Percentiles rank a stretch among this genome's conserved stretches.
phyloP scores from a whole-genome alignment of 768 basidiomycete species.

The Filobasidium floriforme region DNA sequence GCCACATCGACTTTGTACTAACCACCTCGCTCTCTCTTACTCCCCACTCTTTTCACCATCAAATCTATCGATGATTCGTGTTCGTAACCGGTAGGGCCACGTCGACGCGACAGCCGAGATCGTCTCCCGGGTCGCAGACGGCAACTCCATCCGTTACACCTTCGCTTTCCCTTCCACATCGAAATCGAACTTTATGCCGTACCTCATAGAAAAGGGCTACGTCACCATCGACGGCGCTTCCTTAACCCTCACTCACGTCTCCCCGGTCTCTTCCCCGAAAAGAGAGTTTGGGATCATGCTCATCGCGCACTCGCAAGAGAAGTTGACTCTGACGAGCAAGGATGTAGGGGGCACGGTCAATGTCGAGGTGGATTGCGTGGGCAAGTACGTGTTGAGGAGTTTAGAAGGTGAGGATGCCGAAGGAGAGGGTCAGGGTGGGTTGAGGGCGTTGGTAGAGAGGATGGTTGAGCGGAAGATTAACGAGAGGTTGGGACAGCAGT shows the following conservation, averaged over 20 bases:
- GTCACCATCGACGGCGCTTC: constrained; percentile 90
- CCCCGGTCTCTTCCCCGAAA: constrained; percentile 46
- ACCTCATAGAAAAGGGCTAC: constrained; percentile 90
- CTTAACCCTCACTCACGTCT: constrained; percentile 75
- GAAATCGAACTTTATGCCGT: constrained; percentile 61
- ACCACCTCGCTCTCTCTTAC: not conserved
- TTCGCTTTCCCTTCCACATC: constrained; percentile 61
- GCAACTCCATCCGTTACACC: constrained; percentile 75
- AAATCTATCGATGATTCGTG: too few species aligned
- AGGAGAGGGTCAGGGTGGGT: constrained; percentile 21
- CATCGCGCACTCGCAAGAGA: constrained; percentile 85
- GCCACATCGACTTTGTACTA: not conserved
- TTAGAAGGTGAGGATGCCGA: constrained; percentile 28
- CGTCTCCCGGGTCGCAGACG: constrained; percentile 60
- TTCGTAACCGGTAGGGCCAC: constrained; percentile 90
- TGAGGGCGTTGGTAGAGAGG: constrained; percentile 31
- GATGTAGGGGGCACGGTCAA: constrained; percentile 73
- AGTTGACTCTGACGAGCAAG: constrained; percentile 73
- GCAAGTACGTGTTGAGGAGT: constrained; percentile 42
- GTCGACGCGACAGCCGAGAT: constrained; percentile 83
- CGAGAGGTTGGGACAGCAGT: constrained; percentile 18
- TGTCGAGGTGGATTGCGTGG: constrained; percentile 59
- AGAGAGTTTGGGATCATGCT: constrained; percentile 82
- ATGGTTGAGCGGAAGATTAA: constrained; percentile 37
- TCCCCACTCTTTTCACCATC: too few species aligned